Evolutionary conservation across 1,139 yeast genomes (phyloP), one percentile per base, ranked within the genome.

Genomic region (Hanseniaspora uvarum): DNA sequence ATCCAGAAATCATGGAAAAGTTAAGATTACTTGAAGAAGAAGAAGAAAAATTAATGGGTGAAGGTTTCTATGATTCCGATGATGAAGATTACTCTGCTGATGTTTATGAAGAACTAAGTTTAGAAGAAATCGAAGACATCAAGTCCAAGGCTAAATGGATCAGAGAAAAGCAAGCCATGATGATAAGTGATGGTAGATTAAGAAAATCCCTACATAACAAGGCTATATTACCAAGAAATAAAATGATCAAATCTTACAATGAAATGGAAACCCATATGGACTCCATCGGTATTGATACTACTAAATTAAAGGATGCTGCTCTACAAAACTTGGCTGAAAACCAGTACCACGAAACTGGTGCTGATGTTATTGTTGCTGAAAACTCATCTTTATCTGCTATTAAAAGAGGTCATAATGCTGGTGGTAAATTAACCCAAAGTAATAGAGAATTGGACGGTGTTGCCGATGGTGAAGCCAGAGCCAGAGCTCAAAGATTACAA

Each of bases 51-150:
- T 79, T 92, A 62, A 96, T 89, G 70, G 73, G 78, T 55, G 96
- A 89, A 72, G 99, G 99, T 31, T 94, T 94, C 74, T 92, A 92
- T 70, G 94, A 88, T 62, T 83, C 94, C 45, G 96, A 88, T 65
- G 81, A 83, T 51, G 94, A 83, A 54, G 77, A 79, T 59, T 92
- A 87, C 65, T 80, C 88, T 46, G 95, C 84, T 65, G 80, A 82
- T 51, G 94, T 84, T 55, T 74, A 77, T 59, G 48, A 50, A 37
- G 44, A 50, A 50, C 21, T 50, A 28, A 81, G 76, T 61, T 78
- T 74, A 57, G 86, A 80, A 57, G 94, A 85, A 60, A 73, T 77
- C 40, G 79, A 74, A 47, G 95, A 86, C 54, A 76, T 92, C 57
- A 78, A 76, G 62, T 92, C 82, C 59, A 92, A 92, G 73, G 98